These are phyloP conservation scores for Backusella sp. DNA, from an alignment of 192 early-diverging fungal genomes.

Conservation along the genomic window DNA sequence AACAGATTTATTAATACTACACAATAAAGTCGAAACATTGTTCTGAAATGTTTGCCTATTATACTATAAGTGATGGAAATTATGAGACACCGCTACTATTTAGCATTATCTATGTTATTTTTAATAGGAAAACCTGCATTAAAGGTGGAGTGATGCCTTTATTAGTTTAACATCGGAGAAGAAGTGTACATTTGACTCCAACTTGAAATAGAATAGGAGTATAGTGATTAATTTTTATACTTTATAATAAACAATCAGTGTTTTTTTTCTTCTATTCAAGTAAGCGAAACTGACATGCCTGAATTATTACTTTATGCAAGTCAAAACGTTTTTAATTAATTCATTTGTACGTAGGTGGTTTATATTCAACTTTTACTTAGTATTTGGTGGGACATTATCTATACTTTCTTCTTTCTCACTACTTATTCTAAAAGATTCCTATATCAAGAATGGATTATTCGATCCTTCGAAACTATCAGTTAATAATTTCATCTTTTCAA, in stretches of 20 bases:
- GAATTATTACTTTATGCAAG: too few species aligned
- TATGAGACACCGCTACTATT: not conserved
- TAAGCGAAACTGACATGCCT: too few species aligned
- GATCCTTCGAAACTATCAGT: not conserved
- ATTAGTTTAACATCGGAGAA: not conserved
- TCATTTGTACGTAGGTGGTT: too few species aligned
- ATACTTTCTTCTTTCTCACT: too few species aligned
- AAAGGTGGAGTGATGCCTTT: not conserved
- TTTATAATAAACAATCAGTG: not conserved
- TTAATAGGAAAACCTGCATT: not conserved
- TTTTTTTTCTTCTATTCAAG: not conserved
- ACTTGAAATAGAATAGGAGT: not conserved
- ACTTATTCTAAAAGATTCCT: not conserved
- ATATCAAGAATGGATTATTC: not conserved
- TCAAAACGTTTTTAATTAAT: too few species aligned
- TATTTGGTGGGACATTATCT: too few species aligned
- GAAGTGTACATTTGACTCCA: not conserved
- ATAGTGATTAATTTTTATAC: not conserved
- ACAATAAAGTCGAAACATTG: too few species aligned
- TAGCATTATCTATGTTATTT: not conserved
- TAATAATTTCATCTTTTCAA: not conserved
- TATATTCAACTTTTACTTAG: too few species aligned
- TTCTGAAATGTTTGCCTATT: not conserved
- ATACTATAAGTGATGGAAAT: not conserved
- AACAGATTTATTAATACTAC: not conserved